phyloP scores from a whole-genome alignment of 805 yeast species.

The Millerozyma miso region DNA sequence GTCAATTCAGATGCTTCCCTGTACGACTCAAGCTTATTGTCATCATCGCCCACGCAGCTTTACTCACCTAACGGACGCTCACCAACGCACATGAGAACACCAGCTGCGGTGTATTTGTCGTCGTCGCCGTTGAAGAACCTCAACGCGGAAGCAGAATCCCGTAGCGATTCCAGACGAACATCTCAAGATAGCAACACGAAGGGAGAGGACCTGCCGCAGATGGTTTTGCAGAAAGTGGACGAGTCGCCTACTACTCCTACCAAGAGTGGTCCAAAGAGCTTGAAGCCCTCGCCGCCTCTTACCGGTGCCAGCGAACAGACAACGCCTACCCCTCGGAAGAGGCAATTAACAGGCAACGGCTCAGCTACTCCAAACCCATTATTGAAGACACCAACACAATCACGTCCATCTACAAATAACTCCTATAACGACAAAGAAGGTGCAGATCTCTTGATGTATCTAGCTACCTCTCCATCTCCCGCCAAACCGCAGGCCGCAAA shows the following conservation, averaged over 20 bases:
- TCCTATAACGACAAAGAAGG: slow-evolving; percentile 54
- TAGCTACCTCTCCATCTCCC: slow-evolving; percentile 82
- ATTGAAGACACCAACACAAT: slow-evolving; percentile 37
- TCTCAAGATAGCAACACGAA: background rate
- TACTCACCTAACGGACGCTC: slow-evolving; percentile 38
- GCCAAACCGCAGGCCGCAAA: slow-evolving; percentile 35
- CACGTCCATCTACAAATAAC: slow-evolving; percentile 14
- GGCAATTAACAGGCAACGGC: slow-evolving; percentile 14
- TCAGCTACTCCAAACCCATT: slow-evolving; percentile 7
- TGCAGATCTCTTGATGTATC: slow-evolving; percentile 73
- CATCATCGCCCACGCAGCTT: slow-evolving; percentile 27
- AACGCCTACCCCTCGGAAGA: slow-evolving; percentile 27
- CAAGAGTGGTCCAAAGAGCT: slow-evolving; percentile 9
- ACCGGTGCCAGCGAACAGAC: slow-evolving; percentile 14
- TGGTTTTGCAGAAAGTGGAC: slow-evolving; percentile 29
- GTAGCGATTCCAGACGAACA: slow-evolving; percentile 22
- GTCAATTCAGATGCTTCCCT: slow-evolving; percentile 19
- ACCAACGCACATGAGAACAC: slow-evolving; percentile 37
- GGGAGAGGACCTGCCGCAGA: slow-evolving; percentile 14
- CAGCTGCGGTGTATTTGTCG: slow-evolving; percentile 30
- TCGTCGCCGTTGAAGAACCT: slow-evolving; percentile 32
- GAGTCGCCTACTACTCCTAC: slow-evolving; percentile 26
- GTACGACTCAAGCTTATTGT: slow-evolving; percentile 15
- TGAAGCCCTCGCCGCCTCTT: slow-evolving; percentile 30
- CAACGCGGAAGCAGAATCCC: slow-evolving; percentile 24